Base-by-base conservation (phyloP, 1,139 yeast species). In the Arxiozyma heterogenica region DNA sequence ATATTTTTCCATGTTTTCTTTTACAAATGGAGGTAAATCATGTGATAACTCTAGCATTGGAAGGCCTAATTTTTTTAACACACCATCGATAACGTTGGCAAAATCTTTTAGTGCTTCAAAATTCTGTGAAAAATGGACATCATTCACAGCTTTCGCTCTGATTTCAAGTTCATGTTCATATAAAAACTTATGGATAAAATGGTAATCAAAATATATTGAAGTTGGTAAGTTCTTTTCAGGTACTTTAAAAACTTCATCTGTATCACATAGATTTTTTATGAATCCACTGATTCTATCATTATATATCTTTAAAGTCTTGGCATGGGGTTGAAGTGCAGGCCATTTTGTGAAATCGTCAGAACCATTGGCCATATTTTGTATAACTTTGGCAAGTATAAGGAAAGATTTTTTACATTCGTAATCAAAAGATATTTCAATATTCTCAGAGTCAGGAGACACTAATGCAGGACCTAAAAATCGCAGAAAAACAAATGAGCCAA, bases 391-490 rank as follows among this genome's bases (percentile, higher is more conserved):
- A 48, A 93, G 72, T 58, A 88, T 83, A 64, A 93, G 84, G 53
- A 87, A 76, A 0, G 89, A 81, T 59, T 95, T 77, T 60, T 90
- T 84, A 9, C 83, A 81, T 44, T 74, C 77, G 11, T 68, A 59
- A 70, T 71, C 63, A 63, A 75, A 63, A 41, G 64, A 61, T 23
- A 66, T 66, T 7, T 74, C 69, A 42, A 80, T 74, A 23, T 74
- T 74, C 54, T 85, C 81, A 2, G 89, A 78, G 58, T 89, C 95
- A 0, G 97, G 97, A 41, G 91, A 84, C 17, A 91, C 91, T 56
- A 91, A 82, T 0, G 95, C 95, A 12, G 98, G 98, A 64, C 95
- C 90, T 57, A 89, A 78, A 61, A 87, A 86, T 57, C 97, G 76
- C 59, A 91, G 75, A 64, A 91, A 91, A 53, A 91, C 75, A 65